Evolutionary conservation across 805 yeast genomes (phyloP).

Genomic region (Maudiozyma bulderi): DNA sequence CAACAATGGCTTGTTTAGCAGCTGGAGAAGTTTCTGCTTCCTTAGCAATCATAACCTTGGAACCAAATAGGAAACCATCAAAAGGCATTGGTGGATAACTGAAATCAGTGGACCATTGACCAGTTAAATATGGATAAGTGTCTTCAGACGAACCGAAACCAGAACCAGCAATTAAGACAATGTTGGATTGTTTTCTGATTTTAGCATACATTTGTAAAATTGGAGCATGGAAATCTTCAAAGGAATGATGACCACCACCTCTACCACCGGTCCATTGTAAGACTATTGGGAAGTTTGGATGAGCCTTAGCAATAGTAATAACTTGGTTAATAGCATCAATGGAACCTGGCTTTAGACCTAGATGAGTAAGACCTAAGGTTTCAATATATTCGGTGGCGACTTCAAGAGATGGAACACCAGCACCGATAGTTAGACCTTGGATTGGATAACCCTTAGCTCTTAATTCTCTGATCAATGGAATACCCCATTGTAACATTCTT

Average conservation of each 20-base stretch:
- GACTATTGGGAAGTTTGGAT: conserved; percentile 93
- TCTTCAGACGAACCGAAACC: conserved; percentile 97
- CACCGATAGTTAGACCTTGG: conserved; percentile 94
- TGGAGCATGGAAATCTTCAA: conserved; percentile 98
- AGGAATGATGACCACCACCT: conserved; percentile 99
- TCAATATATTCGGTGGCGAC: conserved; percentile 95
- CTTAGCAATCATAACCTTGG: conserved; percentile 94
- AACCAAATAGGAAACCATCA: conserved; percentile 93
- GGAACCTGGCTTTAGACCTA: conserved; percentile 97
- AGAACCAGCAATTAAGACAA: conserved; percentile 90
- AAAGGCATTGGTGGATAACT: conserved; percentile 98
- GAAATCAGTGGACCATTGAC: conserved; percentile 84
- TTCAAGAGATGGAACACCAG: conserved; percentile 97
- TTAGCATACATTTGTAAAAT: conserved; percentile 89
- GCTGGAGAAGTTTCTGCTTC: conserved; percentile 91
- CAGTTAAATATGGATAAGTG: conserved; percentile 94
- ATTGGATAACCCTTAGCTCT: conserved; percentile 91
- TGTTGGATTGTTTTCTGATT: conserved; percentile 85
- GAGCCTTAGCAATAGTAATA: conserved; percentile 85
- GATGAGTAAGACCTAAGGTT: conserved; percentile 82
- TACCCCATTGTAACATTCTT: conserved; percentile 97
- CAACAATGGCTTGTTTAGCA: conserved; percentile 86
- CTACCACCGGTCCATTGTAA: conserved; percentile 99
- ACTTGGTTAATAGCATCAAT: conserved; percentile 83
- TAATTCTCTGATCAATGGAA: conserved; percentile 83